Evolutionary conservation across 176 grass and related monocot genomes (phyloP).

Genomic region (Raddia distichophylla): DNA sequence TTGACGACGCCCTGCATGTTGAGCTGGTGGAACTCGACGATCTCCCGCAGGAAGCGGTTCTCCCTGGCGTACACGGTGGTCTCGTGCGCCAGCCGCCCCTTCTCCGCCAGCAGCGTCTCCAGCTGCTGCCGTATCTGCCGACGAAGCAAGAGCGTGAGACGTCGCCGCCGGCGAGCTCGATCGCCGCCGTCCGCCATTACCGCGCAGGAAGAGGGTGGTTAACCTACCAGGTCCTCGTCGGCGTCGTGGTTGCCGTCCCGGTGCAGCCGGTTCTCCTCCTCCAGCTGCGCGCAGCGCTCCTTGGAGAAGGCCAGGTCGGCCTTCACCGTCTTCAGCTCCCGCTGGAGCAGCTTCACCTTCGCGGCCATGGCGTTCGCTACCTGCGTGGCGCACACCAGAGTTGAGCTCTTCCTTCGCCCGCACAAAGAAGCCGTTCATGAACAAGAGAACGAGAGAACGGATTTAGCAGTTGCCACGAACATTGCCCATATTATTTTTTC

Average conservation of each 20-base stretch:
- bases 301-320: constrained; percentile 83
- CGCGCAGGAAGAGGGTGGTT: background rate
- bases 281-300: constrained; percentile 84
- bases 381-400: constrained; percentile 31
- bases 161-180: background rate
- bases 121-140: constrained; percentile 75
- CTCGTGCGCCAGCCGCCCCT: constrained; percentile 75
- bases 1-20: constrained; percentile 71
- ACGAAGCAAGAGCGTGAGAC: background rate
- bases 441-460: background rate
- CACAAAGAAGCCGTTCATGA: background rate
- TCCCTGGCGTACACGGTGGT: constrained; percentile 79
- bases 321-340: constrained; percentile 84
- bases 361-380: constrained; percentile 90
- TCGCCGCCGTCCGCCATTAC: background rate
- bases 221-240: constrained; percentile 80
- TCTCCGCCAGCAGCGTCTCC: constrained; percentile 87
- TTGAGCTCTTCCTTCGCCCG: constrained; percentile 26
- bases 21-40: constrained; percentile 89
- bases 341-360: constrained; percentile 87
- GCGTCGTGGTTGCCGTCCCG: constrained; percentile 60
- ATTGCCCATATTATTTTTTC: too few relatives aligned
- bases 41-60: constrained; percentile 87
- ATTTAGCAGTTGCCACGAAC: too few relatives aligned
- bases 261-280: constrained; percentile 79